Base-by-base conservation (phyloP, 805 yeast species). In the Lachancea dasiensis region DNA sequence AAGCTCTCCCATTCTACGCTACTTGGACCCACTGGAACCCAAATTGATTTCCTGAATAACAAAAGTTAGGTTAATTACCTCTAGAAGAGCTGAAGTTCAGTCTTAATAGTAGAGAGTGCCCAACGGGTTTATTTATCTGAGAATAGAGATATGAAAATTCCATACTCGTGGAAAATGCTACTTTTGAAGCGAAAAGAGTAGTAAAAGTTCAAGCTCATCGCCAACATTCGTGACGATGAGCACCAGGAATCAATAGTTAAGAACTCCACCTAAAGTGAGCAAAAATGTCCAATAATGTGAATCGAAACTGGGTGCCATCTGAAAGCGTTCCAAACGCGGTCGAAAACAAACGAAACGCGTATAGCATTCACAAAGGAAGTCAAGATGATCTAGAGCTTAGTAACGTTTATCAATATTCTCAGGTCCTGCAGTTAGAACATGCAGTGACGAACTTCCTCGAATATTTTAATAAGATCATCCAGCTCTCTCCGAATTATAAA, bases 401-500 rank as follows among this genome's bases (percentile, higher is more conserved):
- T 34, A 11, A 41, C 34, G 36, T 39, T 22, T 52, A 47, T 31
- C 51, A 47, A 22, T 52, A 54, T 31, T 46, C 57, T 5, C 52
- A 54, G 27, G 54, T 52, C 13, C 39, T 57, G n/a, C 60, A 61
- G 11, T 37, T 74, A 10, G 84, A 79, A 43, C 77, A 75, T 51
- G 71, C 81, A 0, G 69, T 75, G 3, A 56, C 69, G 1, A 69
- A 67, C 31, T 51, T 80, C 3, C 77, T 79, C 39, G 74, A 72
- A 30, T 65, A 75, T 17, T 62, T 79, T 6, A 64, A 64, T 35
- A 61, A 67, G 9, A 67, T 83, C 14, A 40, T 80, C 2, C 63
- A 69, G 4, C 70, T 72, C n/a, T 70, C 86, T 1, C 86, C 86
- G 3, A 70, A 72, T 36, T 47, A 64, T 9, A 59, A 66, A 10